Evolutionary conservation across 2,329 filamentous ascomycete species (phyloP).

Genomic region (Paecilomyces dactylethromorphus): DNA sequence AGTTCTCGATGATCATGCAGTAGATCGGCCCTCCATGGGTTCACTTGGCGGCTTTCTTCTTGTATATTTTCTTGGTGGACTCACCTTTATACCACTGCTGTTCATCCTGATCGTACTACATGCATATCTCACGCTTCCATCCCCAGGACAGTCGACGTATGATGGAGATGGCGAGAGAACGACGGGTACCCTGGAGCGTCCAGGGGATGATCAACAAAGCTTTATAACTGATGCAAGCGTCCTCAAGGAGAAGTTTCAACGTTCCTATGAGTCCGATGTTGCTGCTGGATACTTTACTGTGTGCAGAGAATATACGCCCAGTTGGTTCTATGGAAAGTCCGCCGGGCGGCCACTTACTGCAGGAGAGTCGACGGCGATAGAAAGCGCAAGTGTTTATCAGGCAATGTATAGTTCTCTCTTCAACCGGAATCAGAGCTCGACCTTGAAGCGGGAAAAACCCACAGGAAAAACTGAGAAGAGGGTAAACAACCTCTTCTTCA

Average conservation of each 20-base stretch:
- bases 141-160: conserved; percentile 1
- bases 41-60: conserved; percentile 54
- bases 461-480: conserved; percentile 47
- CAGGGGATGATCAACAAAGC: conserved; percentile 58
- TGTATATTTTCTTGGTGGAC: conserved; percentile 75
- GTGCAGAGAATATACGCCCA: conserved; percentile 83
- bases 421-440: conserved; percentile 62
- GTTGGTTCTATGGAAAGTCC: conserved; percentile 86
- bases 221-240: conserved; percentile 57
- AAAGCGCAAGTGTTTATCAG: conserved; percentile 93
- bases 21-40: conserved; percentile 25
- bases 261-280: conserved; percentile 63
- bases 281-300: conserved; percentile 94
- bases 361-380: conserved; percentile 67
- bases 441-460: conserved; percentile 46
- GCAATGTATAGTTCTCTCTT: conserved; percentile 97
- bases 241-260: conserved; percentile 56
- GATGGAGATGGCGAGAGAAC: background rate
- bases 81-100: conserved; percentile 78
- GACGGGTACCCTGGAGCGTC: conserved; percentile 35
- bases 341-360: conserved; percentile 78
- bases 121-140: conserved; percentile 62
- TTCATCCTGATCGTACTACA: conserved; percentile 56
- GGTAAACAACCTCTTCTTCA: conserved; percentile 85
- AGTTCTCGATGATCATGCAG: background rate